Percentiles rank a stretch among this genome's conserved stretches.
These are phyloP conservation scores for Trametes villosa DNA, from an alignment of 768 basidiomycete species.

Conservation along the genomic window DNA sequence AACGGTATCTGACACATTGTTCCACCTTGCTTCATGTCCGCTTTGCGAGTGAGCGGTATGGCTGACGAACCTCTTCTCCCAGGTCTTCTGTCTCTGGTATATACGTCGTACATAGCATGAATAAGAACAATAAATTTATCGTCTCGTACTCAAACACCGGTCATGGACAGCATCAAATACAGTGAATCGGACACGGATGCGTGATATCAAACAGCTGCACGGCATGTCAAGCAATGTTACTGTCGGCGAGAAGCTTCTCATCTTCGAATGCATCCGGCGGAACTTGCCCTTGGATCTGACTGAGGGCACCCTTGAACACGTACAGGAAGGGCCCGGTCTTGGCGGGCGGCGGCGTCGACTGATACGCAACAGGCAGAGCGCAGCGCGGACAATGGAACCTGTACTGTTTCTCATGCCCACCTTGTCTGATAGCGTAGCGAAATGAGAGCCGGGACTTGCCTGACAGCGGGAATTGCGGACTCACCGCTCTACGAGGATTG, in stretches of 20 bases:
- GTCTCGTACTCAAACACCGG: no score
- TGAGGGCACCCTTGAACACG: constrained; percentile 79
- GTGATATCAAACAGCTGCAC: background rate
- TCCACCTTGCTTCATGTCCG: background rate
- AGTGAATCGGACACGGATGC: background rate
- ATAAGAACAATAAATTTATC: no score
- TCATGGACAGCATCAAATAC: no score
- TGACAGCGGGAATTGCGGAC: constrained; percentile 27
- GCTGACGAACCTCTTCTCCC: background rate
- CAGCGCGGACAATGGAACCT: constrained; percentile 73
- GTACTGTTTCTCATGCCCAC: constrained; percentile 77
- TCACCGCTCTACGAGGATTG: constrained; percentile 81
- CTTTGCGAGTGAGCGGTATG: background rate
- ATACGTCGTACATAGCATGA: no score
- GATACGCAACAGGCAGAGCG: constrained; percentile 73
- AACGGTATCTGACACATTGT: constrained; percentile 77
- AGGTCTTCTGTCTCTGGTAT: no score
- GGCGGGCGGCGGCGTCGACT: constrained; percentile 72
- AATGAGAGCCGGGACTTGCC: constrained; percentile 21
- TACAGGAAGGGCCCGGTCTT: constrained; percentile 83
- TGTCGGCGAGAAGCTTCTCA: constrained; percentile 35
- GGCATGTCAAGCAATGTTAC: background rate
- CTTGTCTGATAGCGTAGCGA: constrained; percentile 45
- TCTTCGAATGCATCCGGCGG: constrained; percentile 83
- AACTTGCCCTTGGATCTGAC: constrained; percentile 86